Evolutionary conservation across 192 early-diverging fungal genomes (phyloP), one percentile per base, ranked within the genome.

Genomic region (Coemansia sp.): DNA sequence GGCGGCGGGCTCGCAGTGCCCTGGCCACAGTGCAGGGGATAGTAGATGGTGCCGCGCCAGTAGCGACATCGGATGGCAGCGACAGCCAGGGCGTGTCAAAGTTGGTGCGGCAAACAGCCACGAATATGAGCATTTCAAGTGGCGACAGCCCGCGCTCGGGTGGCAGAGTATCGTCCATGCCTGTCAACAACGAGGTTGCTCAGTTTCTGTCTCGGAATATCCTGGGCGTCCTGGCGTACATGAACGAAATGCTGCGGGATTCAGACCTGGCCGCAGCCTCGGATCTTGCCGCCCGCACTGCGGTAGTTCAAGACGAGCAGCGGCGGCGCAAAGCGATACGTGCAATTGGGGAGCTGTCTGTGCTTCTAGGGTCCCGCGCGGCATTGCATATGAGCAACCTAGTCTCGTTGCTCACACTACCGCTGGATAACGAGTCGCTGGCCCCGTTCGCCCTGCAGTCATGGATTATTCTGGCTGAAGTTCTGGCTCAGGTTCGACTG

Each of bases 231-330:
- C 44, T 75, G 23, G 72, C 72, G 14, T 67, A 75, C 37, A 54
- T 75, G 43, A 75, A 75, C 47, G 65, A 75, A 40, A 39, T 75
- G 0, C 44, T 75, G 34, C 60, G 65, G 7, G 56, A 68, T 38
- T 31, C 46, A 1, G 54, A 56, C 17, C 29, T 27, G 17, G 5
- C 23, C 1, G 35, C 33, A n/a, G 32, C 21, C 14, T 7, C 12
- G 11, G 26, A 27, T 7, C 23, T 12, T 5, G 7, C 47, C 5
- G 29, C 22, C 38, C 18, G 7, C 21, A 32, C 28, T 14, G 32
- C 26, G 16, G 18, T 27, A 4, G 20, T 17, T 25, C 40, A 44
- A n/a, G 54, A 47, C 8, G 42, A 36, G 46, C 38, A 47, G 5
- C 26, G 21, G 1, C 53, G 38, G 27, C 47, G 39, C 13, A 68